Evolutionary conservation across 169 alveolate species (phyloP).

Genomic region (Eimeria necatrix): DNA sequence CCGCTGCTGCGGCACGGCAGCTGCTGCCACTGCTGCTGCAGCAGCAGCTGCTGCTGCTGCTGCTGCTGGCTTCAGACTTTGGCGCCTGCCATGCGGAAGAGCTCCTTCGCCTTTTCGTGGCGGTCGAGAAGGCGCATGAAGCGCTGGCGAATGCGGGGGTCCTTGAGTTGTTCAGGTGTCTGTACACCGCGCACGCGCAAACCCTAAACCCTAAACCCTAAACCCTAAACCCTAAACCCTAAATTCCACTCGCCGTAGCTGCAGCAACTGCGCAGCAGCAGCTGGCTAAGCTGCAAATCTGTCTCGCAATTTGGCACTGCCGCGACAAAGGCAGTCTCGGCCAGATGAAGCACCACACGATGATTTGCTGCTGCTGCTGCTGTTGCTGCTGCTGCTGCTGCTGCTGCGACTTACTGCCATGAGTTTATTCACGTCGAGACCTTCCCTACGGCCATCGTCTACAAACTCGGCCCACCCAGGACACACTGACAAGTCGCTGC

Average conservation of each 20-base stretch:
- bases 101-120: slow-evolving; percentile 57
- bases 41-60: not conserved
- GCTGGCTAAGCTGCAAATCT: too few species aligned
- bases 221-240: too few species aligned
- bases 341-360: not conserved
- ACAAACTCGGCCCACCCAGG: slow-evolving; percentile 77
- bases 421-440: slow-evolving; percentile 50
- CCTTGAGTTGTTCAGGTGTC: slow-evolving; percentile 71
- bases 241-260: not conserved
- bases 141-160: slow-evolving; percentile 71
- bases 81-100: slow-evolving; percentile 60
- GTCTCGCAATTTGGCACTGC: too few species aligned
- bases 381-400: not conserved
- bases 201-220: too few species aligned
- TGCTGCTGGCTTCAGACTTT: not conserved
- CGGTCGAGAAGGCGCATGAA: slow-evolving; percentile 67
- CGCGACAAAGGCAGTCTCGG: not conserved
- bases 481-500: not conserved
- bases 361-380: not conserved
- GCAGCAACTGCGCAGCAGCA: not conserved
- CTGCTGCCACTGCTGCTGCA: not conserved
- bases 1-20: not conserved
- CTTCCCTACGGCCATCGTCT: slow-evolving; percentile 55
- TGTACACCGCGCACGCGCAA: slow-evolving; percentile 3
- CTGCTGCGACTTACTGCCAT: slow-evolving; percentile 20